Evolutionary conservation across 306 rosid species (phyloP), one percentile per base, ranked within the genome.

Genomic region (Sechiopsis laciniata): DNA sequence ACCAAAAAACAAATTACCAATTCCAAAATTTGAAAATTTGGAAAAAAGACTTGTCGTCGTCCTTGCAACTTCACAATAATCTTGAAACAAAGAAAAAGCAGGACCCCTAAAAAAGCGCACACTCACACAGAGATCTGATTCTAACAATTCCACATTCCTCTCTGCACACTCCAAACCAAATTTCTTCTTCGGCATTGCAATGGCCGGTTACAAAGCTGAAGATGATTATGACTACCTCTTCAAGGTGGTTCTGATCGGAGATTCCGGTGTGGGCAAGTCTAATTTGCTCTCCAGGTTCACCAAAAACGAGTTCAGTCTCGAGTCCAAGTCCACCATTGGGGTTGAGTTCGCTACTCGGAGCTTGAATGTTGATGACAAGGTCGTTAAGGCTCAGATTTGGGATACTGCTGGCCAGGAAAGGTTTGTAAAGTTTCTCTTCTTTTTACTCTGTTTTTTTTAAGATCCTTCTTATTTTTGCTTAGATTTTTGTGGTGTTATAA

Each of bases 371-470:
- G 87, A 85, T 66, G 61, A 59, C 26, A 85, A 85, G 59, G 85
- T 83, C 78, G 77, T 85, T 78, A 85, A 85, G 83, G 89, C 89
- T 40, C 89, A 85, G 83, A 83, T 85, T 80, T 85, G 89, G 89
- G 89, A 85, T 68, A 85, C 89, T 59, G 89, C 89, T n/a, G 89
- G 89, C 75, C 89, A 85, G 73, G 89, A 85, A 81, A 81, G 89
- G 89, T 85, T 60, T 2, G 69, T 37, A 52, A 42, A 2, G 29
- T 57, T 48, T 29, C 13, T 54, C n/a, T 7, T 45, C 17, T 19
- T 42, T 32, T 32, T 8, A 9, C 22, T 32, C 5, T 73, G 16
- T n/a, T 17, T 46, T 0, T 62, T 6, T 59, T 60, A 13, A 54
- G 83, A 48, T 80, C 77, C 67, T 69, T 75, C 77, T 67, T 24